A percentile compares a stretch with the other conserved stretches of the same genome.
Evolutionary conservation across 208 protist species (phyloP).

Genomic region (Trypanosoma congolense): DNA sequence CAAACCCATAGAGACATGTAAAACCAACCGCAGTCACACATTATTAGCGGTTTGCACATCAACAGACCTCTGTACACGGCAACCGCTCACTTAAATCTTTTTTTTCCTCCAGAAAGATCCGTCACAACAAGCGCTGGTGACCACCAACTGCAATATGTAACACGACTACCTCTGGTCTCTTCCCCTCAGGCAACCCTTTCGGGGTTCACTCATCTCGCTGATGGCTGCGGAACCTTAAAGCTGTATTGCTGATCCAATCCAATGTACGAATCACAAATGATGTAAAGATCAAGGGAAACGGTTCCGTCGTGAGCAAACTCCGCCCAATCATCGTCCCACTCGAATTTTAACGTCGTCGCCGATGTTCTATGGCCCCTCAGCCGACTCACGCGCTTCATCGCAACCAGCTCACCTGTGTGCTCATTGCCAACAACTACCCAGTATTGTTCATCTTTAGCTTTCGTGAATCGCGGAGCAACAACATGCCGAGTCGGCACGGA

Average conservation of each 20-base stretch:
- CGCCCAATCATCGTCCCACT: constrained; percentile 88
- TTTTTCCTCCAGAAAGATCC: too few species aligned
- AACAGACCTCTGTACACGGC: too few species aligned
- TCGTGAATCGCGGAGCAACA: constrained; percentile 84
- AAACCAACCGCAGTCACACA: too few species aligned
- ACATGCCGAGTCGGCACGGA: constrained; percentile 46
- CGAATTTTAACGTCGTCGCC: constrained; percentile 57
- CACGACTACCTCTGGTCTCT: too few species aligned
- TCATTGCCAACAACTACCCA: constrained; percentile 87
- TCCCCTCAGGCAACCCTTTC: too few species aligned
- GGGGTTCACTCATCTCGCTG: neutral
- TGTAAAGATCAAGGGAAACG: constrained; percentile 65
- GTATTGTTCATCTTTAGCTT: constrained; percentile 90
- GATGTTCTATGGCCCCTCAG: constrained; percentile 32
- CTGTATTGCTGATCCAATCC: constrained; percentile 88
- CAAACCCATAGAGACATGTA: too few species aligned
- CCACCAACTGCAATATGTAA: too few species aligned
- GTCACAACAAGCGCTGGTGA: too few species aligned
- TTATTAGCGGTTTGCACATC: too few species aligned
- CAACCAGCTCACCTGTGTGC: constrained; percentile 84
- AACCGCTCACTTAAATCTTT: too few species aligned
- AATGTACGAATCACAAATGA: constrained; percentile 90
- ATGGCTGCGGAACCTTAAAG: constrained; percentile 51
- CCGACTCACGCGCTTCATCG: constrained; percentile 87
- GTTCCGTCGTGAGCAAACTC: constrained; percentile 22